These are phyloP conservation scores for Cystobasidium pallidum DNA, from an alignment of 1,284 basidiomycete species.

Conservation along the genomic window DNA sequence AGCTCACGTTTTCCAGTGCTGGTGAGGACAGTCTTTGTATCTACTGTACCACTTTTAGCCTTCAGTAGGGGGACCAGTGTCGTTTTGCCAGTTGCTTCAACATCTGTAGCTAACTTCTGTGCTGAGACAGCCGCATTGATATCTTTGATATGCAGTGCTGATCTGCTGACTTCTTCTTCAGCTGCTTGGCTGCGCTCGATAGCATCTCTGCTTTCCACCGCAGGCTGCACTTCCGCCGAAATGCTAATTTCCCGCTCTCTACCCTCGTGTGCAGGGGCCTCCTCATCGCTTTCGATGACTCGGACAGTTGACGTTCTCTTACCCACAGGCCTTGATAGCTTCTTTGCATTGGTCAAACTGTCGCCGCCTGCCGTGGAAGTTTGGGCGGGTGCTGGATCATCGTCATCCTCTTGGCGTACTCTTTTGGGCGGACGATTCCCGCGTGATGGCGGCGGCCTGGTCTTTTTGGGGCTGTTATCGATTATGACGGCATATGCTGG, in stretches of 20 bases:
- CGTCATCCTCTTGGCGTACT: neutral
- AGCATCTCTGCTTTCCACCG: neutral
- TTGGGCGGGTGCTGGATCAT: neutral
- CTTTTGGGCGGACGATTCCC: neutral
- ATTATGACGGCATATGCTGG: slow-evolving; percentile 22
- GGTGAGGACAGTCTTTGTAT: neutral
- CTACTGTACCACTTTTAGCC: neutral
- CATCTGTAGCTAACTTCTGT: neutral
- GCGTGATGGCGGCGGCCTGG: neutral
- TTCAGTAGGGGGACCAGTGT: neutral
- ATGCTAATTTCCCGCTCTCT: neutral
- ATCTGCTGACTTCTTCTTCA: neutral
- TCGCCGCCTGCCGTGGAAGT: neutral
- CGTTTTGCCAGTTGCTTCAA: neutral
- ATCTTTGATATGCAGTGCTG: neutral
- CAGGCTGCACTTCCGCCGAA: neutral
- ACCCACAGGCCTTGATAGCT: neutral
- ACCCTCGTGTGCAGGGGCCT: neutral
- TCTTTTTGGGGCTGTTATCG: slow-evolving; percentile 36
- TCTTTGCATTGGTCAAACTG: neutral
- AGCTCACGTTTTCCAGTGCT: slow-evolving; percentile 27
- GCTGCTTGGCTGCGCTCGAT: neutral
- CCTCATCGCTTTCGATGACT: slow-evolving; percentile 15
- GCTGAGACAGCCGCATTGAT: neutral
- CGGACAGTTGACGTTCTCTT: neutral